Percentiles rank a stretch among this genome's conserved stretches.
Conservation (phyloP, 345 rosid genomes). For the Eucalyptus curtisii region DNA sequence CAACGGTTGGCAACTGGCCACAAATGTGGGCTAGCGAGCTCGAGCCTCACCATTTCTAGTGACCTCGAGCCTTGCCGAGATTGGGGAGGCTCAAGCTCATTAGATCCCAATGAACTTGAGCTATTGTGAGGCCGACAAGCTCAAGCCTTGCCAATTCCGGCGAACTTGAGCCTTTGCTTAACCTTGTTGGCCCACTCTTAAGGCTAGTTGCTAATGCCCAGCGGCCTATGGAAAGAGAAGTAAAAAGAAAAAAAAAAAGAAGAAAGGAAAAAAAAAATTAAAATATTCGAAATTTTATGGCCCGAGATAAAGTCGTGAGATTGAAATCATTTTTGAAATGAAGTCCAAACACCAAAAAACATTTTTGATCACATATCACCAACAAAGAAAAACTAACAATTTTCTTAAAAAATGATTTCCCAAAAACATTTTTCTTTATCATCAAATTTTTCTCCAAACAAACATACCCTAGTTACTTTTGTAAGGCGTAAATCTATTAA, state of each 20-base stretch:
- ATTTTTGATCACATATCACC: accelerated
- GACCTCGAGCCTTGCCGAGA: background rate
- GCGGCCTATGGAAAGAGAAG: accelerated
- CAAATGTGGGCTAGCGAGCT: accelerated
- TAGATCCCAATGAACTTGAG: too few species aligned
- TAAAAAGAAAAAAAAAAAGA: too few species aligned
- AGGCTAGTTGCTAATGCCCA: accelerated
- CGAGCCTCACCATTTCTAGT: background rate
- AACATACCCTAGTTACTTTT: background rate
- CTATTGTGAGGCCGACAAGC: background rate
- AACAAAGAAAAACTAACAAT: too few species aligned
- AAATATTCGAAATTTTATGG: background rate
- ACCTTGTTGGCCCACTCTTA: too few species aligned
- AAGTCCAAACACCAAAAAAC: accelerated
- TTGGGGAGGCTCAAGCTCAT: too few species aligned
- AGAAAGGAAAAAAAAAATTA: too few species aligned
- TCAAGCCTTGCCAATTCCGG: background rate
- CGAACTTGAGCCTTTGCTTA: background rate
- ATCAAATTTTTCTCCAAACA: background rate
- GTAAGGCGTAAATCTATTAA: accelerated
- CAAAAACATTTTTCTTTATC: accelerated
- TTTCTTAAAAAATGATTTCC: too few species aligned
- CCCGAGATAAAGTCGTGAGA: accelerated
- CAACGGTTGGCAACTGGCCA: accelerated
- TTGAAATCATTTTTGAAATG: too few species aligned